These are phyloP conservation scores for Pestalotiopsis sp. DNA, from an alignment of 2,329 filamentous ascomycete genomes.

Conservation along the genomic window DNA sequence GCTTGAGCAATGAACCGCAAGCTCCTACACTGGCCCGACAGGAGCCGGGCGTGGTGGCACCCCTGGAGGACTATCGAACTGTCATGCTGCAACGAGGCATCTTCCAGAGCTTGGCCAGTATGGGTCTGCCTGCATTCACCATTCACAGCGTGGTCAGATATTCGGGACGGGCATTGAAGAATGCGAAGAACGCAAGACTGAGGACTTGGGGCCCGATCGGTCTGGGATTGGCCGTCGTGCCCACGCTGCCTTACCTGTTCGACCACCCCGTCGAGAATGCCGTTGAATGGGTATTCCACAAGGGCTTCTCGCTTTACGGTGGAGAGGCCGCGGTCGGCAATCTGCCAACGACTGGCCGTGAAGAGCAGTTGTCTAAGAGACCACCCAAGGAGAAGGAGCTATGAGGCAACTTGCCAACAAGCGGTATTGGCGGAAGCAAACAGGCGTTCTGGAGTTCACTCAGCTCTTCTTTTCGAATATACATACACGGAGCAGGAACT, in stretches of 20 bases:
- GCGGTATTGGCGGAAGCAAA: neutral
- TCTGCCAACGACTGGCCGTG: slow-evolving; percentile 55
- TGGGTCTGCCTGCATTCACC: slow-evolving; percentile 92
- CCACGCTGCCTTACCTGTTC: slow-evolving; percentile 81
- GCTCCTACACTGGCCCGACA: slow-evolving; percentile 29
- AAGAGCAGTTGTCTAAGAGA: slow-evolving; percentile 50
- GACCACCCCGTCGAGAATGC: slow-evolving; percentile 92
- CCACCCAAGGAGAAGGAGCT: slow-evolving; percentile 34
- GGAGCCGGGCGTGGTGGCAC: slow-evolving; percentile 53
- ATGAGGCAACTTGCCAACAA: slow-evolving; percentile 16
- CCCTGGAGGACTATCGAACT: slow-evolving; percentile 86
- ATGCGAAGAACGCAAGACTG: slow-evolving; percentile 73
- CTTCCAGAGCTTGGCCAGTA: slow-evolving; percentile 88
- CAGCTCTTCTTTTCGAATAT: neutral
- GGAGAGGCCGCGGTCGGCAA: slow-evolving; percentile 60
- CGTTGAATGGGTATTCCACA: slow-evolving; percentile 89
- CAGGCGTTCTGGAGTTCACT: slow-evolving; percentile 1
- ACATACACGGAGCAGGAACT: neutral
- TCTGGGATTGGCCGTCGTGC: slow-evolving; percentile 75
- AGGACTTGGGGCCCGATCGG: slow-evolving; percentile 92
- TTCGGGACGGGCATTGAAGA: slow-evolving; percentile 82
- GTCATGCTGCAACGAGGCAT: slow-evolving; percentile 90
- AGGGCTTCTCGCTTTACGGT: slow-evolving; percentile 74
- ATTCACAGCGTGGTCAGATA: slow-evolving; percentile 94
- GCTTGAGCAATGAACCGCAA: slow-evolving; percentile 39